A percentile compares a stretch with the other conserved stretches of the same genome.
Conservation (phyloP, 495 filamentous ascomycete species). For the Hypomontagnella monticulosa region DNA sequence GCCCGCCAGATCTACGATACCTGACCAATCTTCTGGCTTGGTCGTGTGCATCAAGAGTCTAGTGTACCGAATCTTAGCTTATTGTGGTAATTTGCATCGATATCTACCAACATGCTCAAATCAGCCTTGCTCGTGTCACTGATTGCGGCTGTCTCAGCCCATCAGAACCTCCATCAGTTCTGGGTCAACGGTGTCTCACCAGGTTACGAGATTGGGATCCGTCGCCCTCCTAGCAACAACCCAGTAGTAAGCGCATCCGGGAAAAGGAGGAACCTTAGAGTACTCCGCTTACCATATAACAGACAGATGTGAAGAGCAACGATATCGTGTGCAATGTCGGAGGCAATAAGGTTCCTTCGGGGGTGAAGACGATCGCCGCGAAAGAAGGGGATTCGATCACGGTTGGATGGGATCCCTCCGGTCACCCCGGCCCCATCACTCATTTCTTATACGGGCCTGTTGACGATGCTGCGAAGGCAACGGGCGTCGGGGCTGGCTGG, state of each 20-base stretch:
- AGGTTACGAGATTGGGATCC: slow-evolving; percentile 51
- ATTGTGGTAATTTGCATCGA: no score
- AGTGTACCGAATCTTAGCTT: no score
- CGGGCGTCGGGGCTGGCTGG: slow-evolving; percentile 43
- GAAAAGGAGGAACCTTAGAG: no score
- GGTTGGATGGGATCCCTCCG: slow-evolving; percentile 48
- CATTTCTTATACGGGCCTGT: slow-evolving; percentile 51
- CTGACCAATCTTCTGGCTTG: not conserved
- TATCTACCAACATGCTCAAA: slow-evolving; percentile 22
- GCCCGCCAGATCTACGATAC: not conserved
- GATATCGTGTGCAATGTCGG: slow-evolving; percentile 51
- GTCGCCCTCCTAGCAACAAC: slow-evolving; percentile 50
- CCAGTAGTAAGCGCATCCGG: slow-evolving; percentile 35
- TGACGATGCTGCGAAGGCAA: slow-evolving; percentile 39
- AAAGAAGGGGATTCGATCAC: slow-evolving; percentile 49
- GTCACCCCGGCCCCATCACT: slow-evolving; percentile 51
- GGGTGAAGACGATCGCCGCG: slow-evolving; percentile 42
- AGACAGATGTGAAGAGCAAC: slow-evolving; percentile 44
- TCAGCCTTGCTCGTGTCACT: slow-evolving; percentile 25
- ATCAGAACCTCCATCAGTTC: slow-evolving; percentile 54
- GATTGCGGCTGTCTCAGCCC: slow-evolving; percentile 41
- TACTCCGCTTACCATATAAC: not conserved
- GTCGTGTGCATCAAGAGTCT: not conserved
- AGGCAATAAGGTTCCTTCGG: slow-evolving; percentile 45
- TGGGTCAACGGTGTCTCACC: slow-evolving; percentile 51